phyloP scores from a whole-genome alignment of 2,329 filamentous ascomycete genomes.

The Gnomoniopsis smithogilvyi region DNA sequence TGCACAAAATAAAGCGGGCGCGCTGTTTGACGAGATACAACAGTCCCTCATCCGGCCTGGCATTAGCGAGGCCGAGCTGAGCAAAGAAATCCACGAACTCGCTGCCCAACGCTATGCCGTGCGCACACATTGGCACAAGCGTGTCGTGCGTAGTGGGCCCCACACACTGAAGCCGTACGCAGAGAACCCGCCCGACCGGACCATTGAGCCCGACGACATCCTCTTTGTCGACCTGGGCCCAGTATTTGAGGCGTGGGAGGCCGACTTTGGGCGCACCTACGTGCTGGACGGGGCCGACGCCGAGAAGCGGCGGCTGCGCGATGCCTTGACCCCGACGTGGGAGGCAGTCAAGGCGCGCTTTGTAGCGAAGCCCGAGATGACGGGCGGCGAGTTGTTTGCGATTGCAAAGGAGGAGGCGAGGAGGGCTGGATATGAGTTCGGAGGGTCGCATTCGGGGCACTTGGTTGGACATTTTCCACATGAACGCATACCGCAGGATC shows the following conservation, averaged over 20 bases:
- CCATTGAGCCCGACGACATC: constrained; percentile 46
- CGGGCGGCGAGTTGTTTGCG: constrained; percentile 44
- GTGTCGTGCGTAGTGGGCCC: constrained; percentile 45
- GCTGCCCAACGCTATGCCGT: constrained; percentile 39
- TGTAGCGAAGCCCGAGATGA: constrained; percentile 38
- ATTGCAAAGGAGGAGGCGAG: constrained; percentile 36
- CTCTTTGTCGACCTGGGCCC: constrained; percentile 49
- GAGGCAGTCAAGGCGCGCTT: constrained; percentile 38
- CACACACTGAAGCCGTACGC: constrained; percentile 46
- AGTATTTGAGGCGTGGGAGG: constrained; percentile 51
- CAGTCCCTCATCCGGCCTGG: constrained; percentile 42
- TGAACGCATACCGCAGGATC: constrained; percentile 47
- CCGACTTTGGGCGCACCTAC: constrained; percentile 51
- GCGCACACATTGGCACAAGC: constrained; percentile 50
- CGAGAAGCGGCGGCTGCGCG: constrained; percentile 39
- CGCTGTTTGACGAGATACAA: constrained; percentile 46
- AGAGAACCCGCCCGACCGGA: constrained; percentile 47
- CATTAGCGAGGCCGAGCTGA: constrained; percentile 43
- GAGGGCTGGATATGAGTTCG: constrained; percentile 40
- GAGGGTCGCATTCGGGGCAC: constrained; percentile 43
- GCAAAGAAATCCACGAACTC: constrained; percentile 43
- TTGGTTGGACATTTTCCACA: constrained; percentile 48
- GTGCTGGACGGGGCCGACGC: constrained; percentile 43
- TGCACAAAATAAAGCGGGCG: constrained; percentile 43
- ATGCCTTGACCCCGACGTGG: constrained; percentile 45